phyloP scores from a whole-genome alignment of 306 rosid genomes.

The Cercis canadensis region DNA sequence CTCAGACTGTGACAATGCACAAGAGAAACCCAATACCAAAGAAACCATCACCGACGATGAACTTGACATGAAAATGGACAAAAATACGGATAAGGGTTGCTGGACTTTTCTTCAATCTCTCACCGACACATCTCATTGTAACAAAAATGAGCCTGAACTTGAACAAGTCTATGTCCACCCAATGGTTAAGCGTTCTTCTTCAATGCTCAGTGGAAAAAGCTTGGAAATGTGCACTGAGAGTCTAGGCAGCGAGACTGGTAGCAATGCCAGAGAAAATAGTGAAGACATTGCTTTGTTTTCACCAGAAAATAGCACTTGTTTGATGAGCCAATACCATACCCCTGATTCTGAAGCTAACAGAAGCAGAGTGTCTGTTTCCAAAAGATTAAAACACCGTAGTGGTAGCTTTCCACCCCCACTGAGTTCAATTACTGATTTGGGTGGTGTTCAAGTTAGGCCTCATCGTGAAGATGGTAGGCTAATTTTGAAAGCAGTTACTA shows the following conservation, averaged over 20 bases:
- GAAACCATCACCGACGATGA: conserved; percentile 1
- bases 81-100: conserved; percentile 22
- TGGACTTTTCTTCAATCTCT: conserved; percentile 63
- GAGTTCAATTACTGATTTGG: conserved; percentile 55
- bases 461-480: conserved; percentile 78
- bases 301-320: background rate
- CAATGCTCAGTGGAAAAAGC: conserved; percentile 62
- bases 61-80: conserved; percentile 18
- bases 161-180: conserved; percentile 66
- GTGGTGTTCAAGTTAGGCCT: conserved; percentile 59
- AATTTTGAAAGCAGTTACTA: conserved; percentile 60
- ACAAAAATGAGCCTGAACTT: conserved; percentile 30
- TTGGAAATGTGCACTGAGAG: conserved; percentile 84
- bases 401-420: conserved; percentile 74
- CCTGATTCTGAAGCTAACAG: background rate
- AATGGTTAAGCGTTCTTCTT: conserved; percentile 44
- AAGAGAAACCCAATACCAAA: background rate
- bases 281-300: conserved; percentile 49
- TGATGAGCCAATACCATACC: background rate
- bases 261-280: conserved; percentile 43
- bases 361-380: background rate
- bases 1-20: background rate
- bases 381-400: conserved; percentile 33
- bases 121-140: conserved; percentile 10
- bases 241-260: conserved; percentile 79